These are phyloP conservation scores for Aureobasidium sp. DNA, from an alignment of 2,329 filamentous ascomycete species.

Conservation along the genomic window DNA sequence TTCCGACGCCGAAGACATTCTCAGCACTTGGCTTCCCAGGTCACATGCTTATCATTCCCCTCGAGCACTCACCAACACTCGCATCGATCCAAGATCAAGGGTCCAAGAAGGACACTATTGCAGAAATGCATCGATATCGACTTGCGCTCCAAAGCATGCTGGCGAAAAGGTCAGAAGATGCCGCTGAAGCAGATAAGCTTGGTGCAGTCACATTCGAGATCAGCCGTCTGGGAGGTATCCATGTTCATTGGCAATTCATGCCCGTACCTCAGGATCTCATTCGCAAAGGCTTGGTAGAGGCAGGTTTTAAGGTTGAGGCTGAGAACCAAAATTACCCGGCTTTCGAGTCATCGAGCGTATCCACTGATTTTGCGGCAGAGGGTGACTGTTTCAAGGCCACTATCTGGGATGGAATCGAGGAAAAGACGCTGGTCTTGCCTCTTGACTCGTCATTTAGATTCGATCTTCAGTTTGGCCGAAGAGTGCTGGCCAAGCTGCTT, in stretches of 20 bases:
- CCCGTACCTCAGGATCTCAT: slow-evolving; percentile 66
- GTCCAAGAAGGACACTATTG: slow-evolving; percentile 50
- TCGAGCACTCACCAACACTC: slow-evolving; percentile 73
- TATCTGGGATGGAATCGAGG: slow-evolving; percentile 32
- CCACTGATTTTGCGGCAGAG: slow-evolving; percentile 17
- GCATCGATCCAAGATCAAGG: slow-evolving; percentile 56
- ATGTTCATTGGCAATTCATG: slow-evolving; percentile 90
- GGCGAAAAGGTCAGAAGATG: slow-evolving; percentile 15
- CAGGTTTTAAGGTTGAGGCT: slow-evolving; percentile 80
- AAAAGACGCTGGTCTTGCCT: slow-evolving; percentile 66
- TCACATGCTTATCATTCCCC: slow-evolving; percentile 86
- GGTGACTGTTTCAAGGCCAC: slow-evolving; percentile 31
- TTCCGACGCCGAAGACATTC: slow-evolving; percentile 67
- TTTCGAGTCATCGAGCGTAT: slow-evolving; percentile 31
- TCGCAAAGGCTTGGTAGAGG: slow-evolving; percentile 68
- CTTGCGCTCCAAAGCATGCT: slow-evolving; percentile 74
- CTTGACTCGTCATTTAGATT: slow-evolving; percentile 68
- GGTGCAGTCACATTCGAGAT: slow-evolving; percentile 92
- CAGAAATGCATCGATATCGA: slow-evolving; percentile 80
- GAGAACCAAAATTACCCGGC: slow-evolving; percentile 61
- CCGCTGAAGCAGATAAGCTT: slow-evolving; percentile 41
- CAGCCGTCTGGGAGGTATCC: slow-evolving; percentile 70
- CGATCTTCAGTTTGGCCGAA: slow-evolving; percentile 82
- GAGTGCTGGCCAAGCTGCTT: slow-evolving; percentile 81
- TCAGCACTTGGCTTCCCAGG: slow-evolving; percentile 66